Percentiles rank a stretch among this genome's conserved stretches.
These are phyloP conservation scores for Suhomyces sp. DNA, from an alignment of 805 yeast genomes.

Conservation along the genomic window DNA sequence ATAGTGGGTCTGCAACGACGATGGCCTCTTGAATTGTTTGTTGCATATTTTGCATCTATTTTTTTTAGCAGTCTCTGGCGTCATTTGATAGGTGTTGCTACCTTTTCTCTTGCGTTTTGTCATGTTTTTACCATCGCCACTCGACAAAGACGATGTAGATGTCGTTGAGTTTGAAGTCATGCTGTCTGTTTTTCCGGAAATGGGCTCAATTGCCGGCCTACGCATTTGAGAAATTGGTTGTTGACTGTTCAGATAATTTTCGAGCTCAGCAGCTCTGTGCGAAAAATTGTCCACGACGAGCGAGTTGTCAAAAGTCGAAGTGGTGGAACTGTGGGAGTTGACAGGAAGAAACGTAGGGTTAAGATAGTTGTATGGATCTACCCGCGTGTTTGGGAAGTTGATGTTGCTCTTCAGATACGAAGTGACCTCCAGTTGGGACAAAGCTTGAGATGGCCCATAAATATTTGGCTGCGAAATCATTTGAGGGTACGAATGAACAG, in stretches of 20 bases:
- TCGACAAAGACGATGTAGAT: conserved; percentile 5
- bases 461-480: not conserved
- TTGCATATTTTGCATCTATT: conserved; percentile 59
- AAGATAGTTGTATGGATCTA: conserved; percentile 2
- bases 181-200: not conserved
- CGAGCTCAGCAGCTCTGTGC: not conserved
- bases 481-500: not conserved
- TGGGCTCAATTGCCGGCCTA: not conserved
- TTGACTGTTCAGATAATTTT: not conserved
- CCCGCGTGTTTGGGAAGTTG: not conserved
- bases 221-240: not conserved
- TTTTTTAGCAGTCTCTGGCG: conserved; percentile 43
- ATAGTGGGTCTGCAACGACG: conserved; percentile 75
- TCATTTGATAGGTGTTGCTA: conserved; percentile 23
- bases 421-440: not conserved
- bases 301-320: not conserved
- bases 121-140: not conserved
- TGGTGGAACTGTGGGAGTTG: not conserved
- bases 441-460: not conserved
- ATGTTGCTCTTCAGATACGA: not conserved
- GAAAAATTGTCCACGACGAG: not conserved
- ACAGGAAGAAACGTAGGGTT: not conserved
- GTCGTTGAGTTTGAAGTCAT: conserved; percentile 2
- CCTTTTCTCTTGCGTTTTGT: conserved; percentile 1
- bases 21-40: conserved; percentile 78